phyloP scores from a whole-genome alignment of 305 asterid species.

The Lippia alba region DNA sequence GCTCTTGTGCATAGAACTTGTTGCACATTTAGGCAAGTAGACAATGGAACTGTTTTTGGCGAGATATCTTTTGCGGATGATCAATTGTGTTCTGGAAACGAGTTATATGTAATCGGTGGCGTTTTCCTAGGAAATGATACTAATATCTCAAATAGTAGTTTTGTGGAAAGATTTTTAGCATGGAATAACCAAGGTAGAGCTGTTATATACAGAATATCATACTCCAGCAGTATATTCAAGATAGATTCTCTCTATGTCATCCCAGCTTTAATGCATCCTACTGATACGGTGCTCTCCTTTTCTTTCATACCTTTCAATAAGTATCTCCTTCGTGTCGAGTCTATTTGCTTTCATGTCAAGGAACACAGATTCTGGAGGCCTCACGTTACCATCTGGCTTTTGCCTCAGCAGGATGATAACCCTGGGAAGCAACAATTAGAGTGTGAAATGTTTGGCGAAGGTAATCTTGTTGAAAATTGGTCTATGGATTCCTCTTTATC shows the following conservation, averaged over 20 bases:
- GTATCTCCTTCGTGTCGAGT: conserved; percentile 68
- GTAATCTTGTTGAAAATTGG: conserved; percentile 64
- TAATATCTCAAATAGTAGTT: conserved; percentile 42
- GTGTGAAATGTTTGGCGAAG: conserved; percentile 58
- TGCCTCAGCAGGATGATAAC: conserved; percentile 53
- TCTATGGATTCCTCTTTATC: conserved; percentile 40
- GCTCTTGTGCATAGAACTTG: conserved; percentile 71
- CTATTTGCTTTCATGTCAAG: conserved; percentile 61
- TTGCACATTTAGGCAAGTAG: conserved; percentile 75
- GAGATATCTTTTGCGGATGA: conserved; percentile 63
- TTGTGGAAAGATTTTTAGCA: conserved; percentile 63
- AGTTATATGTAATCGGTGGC: conserved; percentile 65
- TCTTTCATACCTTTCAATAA: conserved; percentile 59
- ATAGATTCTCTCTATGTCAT: conserved; percentile 57
- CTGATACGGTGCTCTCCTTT: conserved; percentile 48
- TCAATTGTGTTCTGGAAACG: conserved; percentile 64
- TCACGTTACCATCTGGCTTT: conserved; percentile 69
- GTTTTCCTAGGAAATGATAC: conserved; percentile 59
- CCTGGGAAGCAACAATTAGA: conserved; percentile 43
- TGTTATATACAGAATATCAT: conserved; percentile 67
- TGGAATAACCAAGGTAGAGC: conserved; percentile 85
- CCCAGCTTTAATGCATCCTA: conserved; percentile 58
- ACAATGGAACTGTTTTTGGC: conserved; percentile 63
- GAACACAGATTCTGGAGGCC: conserved; percentile 82
- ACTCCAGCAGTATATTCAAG: conserved; percentile 50